Conservation (phyloP, 108 stramenopile species). For the Mayamaea pseudoterrestris region DNA sequence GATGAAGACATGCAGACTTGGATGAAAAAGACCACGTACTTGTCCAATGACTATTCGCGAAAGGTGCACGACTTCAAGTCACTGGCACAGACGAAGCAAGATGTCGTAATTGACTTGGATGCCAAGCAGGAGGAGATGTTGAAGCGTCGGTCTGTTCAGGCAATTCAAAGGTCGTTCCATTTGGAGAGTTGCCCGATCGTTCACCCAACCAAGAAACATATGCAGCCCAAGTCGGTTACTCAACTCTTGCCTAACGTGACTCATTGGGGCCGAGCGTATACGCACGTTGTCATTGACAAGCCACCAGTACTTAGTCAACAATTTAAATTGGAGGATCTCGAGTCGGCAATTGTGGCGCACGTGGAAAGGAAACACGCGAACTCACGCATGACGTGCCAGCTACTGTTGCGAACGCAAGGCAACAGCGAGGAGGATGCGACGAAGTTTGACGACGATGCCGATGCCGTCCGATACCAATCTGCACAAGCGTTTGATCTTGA, state of each 20-base stretch:
- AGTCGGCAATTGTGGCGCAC: constrained; percentile 55
- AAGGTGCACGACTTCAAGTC: constrained; percentile 79
- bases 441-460: constrained; percentile 1
- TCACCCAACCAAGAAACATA: constrained; percentile 52
- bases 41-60: constrained; percentile 67
- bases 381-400: constrained; percentile 68
- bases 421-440: constrained; percentile 6
- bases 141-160: constrained; percentile 21
- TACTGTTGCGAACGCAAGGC: constrained; percentile 34
- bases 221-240: constrained; percentile 47
- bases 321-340: constrained; percentile 9
- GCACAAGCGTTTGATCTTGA: constrained; percentile 72
- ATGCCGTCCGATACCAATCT: constrained; percentile 19
- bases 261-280: constrained; percentile 65
- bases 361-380: constrained; percentile 46
- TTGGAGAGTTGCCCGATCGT: too few relatives aligned
- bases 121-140: constrained; percentile 27
- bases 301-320: constrained; percentile 24
- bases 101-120: constrained; percentile 27
- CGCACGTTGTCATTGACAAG: constrained; percentile 79
- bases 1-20: constrained; percentile 62
- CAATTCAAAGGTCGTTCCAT: constrained; percentile 27
- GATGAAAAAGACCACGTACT: constrained; percentile 85
- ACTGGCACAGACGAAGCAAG: constrained; percentile 56
- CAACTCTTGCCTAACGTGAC: constrained; percentile 58